Conservation (phyloP, 2,329 filamentous ascomycete species). For the Sporothrix mexicana region DNA sequence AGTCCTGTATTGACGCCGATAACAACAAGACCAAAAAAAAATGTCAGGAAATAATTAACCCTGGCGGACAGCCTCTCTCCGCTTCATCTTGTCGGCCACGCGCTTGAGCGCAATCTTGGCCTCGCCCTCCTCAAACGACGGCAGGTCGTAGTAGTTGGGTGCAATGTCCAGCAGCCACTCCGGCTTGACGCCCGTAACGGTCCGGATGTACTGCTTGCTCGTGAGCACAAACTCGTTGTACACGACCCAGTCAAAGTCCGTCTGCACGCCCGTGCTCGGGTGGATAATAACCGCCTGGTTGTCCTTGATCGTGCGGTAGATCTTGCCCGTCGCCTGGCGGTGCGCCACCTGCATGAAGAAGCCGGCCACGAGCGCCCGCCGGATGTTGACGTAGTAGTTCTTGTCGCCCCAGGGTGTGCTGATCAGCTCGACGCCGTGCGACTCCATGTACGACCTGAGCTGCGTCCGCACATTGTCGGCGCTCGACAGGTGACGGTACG, state of each 20-base stretch:
- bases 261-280: constrained; percentile 85
- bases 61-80: constrained; percentile 62
- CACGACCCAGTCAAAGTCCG: constrained; percentile 93
- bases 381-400: constrained; percentile 98
- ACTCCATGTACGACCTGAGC: constrained; percentile 96
- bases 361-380: constrained; percentile 85
- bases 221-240: constrained; percentile 99
- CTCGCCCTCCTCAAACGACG: constrained; percentile 82
- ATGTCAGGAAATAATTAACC: not conserved
- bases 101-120: constrained; percentile 71
- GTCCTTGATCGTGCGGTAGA: constrained; percentile 95
- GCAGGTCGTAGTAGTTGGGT: constrained; percentile 87
- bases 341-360: constrained; percentile 99
- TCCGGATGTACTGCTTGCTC: constrained; percentile 96
- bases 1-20: not conserved
- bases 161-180: constrained; percentile 98
- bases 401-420: constrained; percentile 93
- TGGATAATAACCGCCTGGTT: constrained; percentile 92
- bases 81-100: constrained; percentile 64
- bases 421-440: constrained; percentile 80
- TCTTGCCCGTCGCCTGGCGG: constrained; percentile 85
- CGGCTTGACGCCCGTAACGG: constrained; percentile 86
- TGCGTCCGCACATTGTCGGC: constrained; percentile 94
- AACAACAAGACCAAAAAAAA: not conserved
- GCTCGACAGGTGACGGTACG: constrained; percentile 83